A percentile compares a stretch with the other conserved stretches of the same genome.
Evolutionary conservation across 768 basidiomycete genomes (phyloP).

Genomic region (Clavulina sp.): DNA sequence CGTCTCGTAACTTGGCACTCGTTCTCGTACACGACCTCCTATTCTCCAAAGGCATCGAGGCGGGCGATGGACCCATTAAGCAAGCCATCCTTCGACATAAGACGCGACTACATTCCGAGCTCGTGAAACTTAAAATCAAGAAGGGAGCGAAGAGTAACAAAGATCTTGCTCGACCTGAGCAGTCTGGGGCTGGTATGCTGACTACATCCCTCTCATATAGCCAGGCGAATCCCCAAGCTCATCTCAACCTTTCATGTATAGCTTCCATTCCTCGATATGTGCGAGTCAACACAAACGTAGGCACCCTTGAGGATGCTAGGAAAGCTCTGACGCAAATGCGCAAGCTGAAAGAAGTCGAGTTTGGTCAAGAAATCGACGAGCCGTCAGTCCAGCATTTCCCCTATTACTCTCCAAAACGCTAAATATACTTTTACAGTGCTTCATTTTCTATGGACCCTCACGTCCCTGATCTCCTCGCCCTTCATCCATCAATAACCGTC

Average conservation of each 20-base stretch:
- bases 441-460: constrained; percentile 61
- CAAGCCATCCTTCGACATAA: constrained; percentile 78
- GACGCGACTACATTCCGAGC: constrained; percentile 71
- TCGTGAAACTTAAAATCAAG: constrained; percentile 68
- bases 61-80: constrained; percentile 79
- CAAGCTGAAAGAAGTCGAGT: no score
- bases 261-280: constrained; percentile 69
- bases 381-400: no score
- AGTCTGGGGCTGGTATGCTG: constrained; percentile 43
- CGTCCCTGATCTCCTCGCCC: constrained; percentile 63
- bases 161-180: constrained; percentile 44
- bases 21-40: constrained; percentile 86
- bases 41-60: constrained; percentile 69
- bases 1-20: constrained; percentile 56
- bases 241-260: constrained; percentile 16
- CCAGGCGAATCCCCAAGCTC: constrained; percentile 1
- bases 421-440: constrained; percentile 20
- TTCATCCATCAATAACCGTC: constrained; percentile 46
- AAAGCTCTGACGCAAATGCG: constrained; percentile 13
- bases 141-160: constrained; percentile 44
- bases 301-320: constrained; percentile 49
- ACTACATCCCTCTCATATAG: neutral
- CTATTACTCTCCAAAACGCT: no score
- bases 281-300: constrained; percentile 58
- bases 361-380: no score